Evolutionary conservation across 768 basidiomycete species (phyloP).

Genomic region (Terana coerulea): DNA sequence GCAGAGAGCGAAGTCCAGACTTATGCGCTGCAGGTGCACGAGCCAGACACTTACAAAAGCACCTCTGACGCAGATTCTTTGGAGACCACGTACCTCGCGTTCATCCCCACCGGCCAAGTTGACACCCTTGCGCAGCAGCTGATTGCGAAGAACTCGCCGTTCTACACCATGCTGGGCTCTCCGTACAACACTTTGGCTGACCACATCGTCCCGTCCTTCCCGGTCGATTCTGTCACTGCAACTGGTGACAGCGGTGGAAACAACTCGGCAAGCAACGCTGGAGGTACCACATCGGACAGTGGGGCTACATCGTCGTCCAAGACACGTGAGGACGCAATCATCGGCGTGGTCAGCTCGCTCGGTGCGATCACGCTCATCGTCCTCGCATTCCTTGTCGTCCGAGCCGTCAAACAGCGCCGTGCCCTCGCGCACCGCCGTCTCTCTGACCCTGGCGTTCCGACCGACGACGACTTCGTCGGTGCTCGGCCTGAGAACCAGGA

Average conservation of each 20-base stretch:
- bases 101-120: slow-evolving; percentile 56
- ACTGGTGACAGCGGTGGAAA: slow-evolving; percentile 13
- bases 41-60: slow-evolving; percentile 53
- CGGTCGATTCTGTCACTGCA: slow-evolving; percentile 43
- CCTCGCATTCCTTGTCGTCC: slow-evolving; percentile 67
- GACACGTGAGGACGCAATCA: slow-evolving; percentile 78
- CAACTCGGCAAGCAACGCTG: slow-evolving; percentile 18
- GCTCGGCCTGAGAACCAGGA: slow-evolving; percentile 61
- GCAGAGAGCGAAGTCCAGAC: slow-evolving; percentile 37
- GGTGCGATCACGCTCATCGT: slow-evolving; percentile 75
- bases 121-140: slow-evolving; percentile 61
- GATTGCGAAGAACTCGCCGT: slow-evolving; percentile 51
- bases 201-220: slow-evolving; percentile 68
- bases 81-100: slow-evolving; percentile 68
- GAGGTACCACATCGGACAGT: slow-evolving; percentile 27
- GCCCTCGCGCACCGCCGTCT: slow-evolving; percentile 72
- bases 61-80: slow-evolving; percentile 46
- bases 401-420: slow-evolving; percentile 61
- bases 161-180: slow-evolving; percentile 52
- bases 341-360: slow-evolving; percentile 83
- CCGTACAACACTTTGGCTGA: slow-evolving; percentile 54
- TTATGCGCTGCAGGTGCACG: slow-evolving; percentile 65
- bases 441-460: slow-evolving; percentile 41
- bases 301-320: slow-evolving; percentile 30
- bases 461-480: slow-evolving; percentile 32